phyloP scores from a whole-genome alignment of 768 basidiomycete species.

The Suillus placidus region DNA sequence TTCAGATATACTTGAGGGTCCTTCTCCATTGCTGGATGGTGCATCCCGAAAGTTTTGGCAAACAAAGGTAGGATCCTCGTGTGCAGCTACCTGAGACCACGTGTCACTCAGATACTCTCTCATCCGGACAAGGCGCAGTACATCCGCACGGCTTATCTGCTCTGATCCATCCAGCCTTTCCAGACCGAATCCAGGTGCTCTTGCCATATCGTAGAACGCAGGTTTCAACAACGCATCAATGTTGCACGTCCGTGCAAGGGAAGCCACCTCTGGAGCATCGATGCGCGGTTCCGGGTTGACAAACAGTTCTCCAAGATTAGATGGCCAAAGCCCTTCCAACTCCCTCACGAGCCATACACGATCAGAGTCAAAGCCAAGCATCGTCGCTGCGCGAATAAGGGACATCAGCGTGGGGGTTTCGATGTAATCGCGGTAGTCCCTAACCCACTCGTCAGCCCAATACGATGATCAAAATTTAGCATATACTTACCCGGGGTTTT shows the following conservation, averaged over 20 bases:
- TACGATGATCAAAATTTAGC: not conserved
- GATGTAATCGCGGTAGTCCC: constrained; percentile 28
- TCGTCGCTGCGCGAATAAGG: constrained; percentile 39
- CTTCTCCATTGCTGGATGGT: not conserved
- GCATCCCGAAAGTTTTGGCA: not conserved
- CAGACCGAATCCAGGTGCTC: constrained; percentile 25
- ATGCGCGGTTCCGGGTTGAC: constrained; percentile 9
- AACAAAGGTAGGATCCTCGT: not conserved
- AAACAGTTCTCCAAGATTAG: constrained; percentile 20
- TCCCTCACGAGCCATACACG: constrained; percentile 30
- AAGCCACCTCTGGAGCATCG: constrained; percentile 33
- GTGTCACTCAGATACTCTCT: constrained; percentile 23
- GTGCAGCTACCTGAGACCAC: constrained; percentile 21
- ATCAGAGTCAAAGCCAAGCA: constrained; percentile 34
- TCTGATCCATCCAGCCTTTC: not conserved
- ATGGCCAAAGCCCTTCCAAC: constrained; percentile 36
- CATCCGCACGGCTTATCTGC: constrained; percentile 1
- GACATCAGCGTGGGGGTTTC: constrained; percentile 33
- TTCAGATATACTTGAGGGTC: not conserved
- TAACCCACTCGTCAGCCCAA: constrained; percentile 13
- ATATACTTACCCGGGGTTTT: constrained; percentile 9
- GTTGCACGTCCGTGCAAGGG: constrained; percentile 32
- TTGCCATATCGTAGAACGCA: constrained; percentile 43
- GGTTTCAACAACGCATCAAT: constrained; percentile 34
- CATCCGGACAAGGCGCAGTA: constrained; percentile 16